Conservation (phyloP, 352 stramenopile species). For the Pythium vanterpoolii region DNA sequence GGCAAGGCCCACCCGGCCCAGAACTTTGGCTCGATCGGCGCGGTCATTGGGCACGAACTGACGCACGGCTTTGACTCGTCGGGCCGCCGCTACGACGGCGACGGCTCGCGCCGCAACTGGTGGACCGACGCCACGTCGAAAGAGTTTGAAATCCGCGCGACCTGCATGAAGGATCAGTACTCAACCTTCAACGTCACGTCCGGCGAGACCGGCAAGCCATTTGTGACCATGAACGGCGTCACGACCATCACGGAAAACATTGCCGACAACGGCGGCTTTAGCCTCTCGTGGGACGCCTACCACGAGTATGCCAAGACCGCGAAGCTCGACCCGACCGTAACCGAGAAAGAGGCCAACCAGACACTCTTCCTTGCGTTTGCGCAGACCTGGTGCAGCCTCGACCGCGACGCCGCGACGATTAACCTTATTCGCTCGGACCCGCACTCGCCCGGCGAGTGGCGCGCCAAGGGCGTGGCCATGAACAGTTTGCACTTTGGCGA, state of each 20-base stretch:
- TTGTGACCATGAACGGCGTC: conserved; percentile 54
- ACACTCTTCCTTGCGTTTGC: conserved; percentile 71
- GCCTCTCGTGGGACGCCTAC: conserved; percentile 66
- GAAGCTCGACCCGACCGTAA: conserved; percentile 4
- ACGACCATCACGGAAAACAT: conserved; percentile 78
- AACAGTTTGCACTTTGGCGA: conserved; percentile 25
- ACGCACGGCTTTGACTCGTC: conserved; percentile 94
- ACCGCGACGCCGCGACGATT: conserved; percentile 35
- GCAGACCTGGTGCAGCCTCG: conserved; percentile 65
- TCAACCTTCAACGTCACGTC: conserved; percentile 37
- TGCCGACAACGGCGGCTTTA: conserved; percentile 69
- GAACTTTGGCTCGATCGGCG: conserved; percentile 91
- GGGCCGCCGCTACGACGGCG: conserved; percentile 79
- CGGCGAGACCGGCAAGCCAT: conserved; percentile 32
- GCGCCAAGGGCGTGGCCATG: conserved; percentile 27
- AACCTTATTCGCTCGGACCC: conserved; percentile 40
- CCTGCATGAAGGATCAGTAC: conserved; percentile 66
- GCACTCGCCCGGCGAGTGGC: conserved; percentile 43
- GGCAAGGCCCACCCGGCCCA: conserved; percentile 72
- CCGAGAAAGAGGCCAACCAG: conserved; percentile 31
- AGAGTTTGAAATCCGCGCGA: conserved; percentile 63
- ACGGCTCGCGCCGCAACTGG: conserved; percentile 91
- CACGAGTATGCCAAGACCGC: conserved; percentile 28
- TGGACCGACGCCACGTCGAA: conserved; percentile 81
- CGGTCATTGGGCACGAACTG: conserved; percentile 93